Evolutionary conservation across 2,329 filamentous ascomycete genomes (phyloP).

Genomic region (Penicillium olsonii): DNA sequence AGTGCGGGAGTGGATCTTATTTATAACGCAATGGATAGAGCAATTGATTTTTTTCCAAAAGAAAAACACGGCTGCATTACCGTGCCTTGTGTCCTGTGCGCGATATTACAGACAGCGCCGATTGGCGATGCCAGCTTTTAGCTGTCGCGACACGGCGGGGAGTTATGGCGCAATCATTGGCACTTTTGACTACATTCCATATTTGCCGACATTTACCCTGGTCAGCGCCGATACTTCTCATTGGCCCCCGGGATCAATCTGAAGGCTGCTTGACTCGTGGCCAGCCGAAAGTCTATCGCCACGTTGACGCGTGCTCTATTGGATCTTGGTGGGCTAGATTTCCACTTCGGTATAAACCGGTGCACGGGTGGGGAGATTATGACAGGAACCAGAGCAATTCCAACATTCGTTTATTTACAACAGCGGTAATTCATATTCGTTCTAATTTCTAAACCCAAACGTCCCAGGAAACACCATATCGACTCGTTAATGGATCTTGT

Average conservation of each 20-base stretch:
- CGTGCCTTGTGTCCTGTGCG: conserved; percentile 12
- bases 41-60: not conserved
- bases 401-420: not conserved
- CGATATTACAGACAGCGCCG: not conserved
- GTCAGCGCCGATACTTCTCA: not conserved
- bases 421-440: too few species aligned
- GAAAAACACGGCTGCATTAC: not conserved
- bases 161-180: conserved; percentile 29
- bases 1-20: not conserved
- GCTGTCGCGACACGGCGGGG: conserved; percentile 21
- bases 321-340: too few species aligned
- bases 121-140: not conserved
- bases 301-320: not conserved
- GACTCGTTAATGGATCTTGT: conserved; percentile 23
- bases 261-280: not conserved
- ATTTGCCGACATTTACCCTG: conserved; percentile 4
- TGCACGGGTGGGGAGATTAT: too few species aligned
- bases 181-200: conserved; percentile 8
- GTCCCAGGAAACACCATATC: conserved; percentile 25
- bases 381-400: too few species aligned
- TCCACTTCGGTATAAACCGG: too few species aligned
- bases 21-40: not conserved
- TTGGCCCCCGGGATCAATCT: not conserved
- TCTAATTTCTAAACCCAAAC: conserved; percentile 23
- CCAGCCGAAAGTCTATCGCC: not conserved